Conservation (phyloP, 1,139 yeast genomes). For the Protomyces pachydermus region DNA sequence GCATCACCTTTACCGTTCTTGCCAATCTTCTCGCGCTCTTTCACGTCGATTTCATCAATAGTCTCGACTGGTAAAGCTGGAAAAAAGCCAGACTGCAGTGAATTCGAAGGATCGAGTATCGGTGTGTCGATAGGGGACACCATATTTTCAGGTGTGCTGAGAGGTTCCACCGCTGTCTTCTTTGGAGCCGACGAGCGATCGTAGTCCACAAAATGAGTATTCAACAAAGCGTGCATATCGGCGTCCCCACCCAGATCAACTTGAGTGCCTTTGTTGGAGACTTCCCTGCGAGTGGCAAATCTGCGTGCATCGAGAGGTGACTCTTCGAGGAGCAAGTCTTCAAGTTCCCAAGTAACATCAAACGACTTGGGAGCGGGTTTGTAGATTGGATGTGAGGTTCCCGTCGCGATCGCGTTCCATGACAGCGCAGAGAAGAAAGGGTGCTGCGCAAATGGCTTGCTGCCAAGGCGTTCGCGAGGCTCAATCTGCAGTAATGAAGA, state of each 20-base stretch:
- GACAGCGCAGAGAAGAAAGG: constrained; percentile 29
- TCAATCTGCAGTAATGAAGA: constrained; percentile 31
- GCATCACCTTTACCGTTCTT: not conserved
- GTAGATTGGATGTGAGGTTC: constrained; percentile 28
- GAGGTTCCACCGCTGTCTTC: not conserved
- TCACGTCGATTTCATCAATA: not conserved
- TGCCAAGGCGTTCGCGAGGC: constrained; percentile 27
- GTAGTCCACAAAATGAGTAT: constrained; percentile 10
- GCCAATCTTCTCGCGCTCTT: not conserved
- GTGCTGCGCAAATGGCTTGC: constrained; percentile 8
- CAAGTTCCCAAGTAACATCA: constrained; percentile 31
- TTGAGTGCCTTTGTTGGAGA: not conserved
- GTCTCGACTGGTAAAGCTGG: not conserved
- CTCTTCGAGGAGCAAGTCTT: constrained; percentile 32
- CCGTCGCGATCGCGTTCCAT: constrained; percentile 24
- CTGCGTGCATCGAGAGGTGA: constrained; percentile 27
- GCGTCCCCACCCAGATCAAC: not conserved
- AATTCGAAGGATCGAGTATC: not conserved
- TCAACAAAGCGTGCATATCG: constrained; percentile 19
- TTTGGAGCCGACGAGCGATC: not conserved
- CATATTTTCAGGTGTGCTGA: not conserved
- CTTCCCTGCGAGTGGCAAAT: not conserved
- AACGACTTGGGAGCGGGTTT: constrained; percentile 30
- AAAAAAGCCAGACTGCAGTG: not conserved
- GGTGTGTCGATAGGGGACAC: not conserved